Percentiles rank a stretch among this genome's conserved stretches.
phyloP scores from a whole-genome alignment of 2,329 filamentous ascomycete genomes.

The Apiospora rasikravindrae region DNA sequence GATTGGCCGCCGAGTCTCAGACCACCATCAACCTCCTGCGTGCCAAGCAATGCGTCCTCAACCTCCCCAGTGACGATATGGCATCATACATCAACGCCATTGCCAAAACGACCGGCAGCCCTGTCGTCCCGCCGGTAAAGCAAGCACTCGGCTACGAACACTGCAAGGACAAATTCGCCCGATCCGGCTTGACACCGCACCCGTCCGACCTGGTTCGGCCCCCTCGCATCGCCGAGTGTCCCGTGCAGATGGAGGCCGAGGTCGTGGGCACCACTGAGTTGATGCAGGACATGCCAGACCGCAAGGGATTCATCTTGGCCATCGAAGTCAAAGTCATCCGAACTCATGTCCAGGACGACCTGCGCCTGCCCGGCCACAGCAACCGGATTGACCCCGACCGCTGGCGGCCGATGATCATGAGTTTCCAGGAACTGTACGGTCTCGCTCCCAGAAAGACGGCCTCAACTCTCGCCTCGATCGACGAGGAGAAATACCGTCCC shows the following conservation, averaged over 20 bases:
- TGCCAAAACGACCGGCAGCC: slow-evolving; percentile 43
- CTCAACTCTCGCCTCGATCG: slow-evolving; percentile 34
- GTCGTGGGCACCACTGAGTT: slow-evolving; percentile 40
- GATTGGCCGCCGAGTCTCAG: slow-evolving; percentile 41
- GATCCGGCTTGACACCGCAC: slow-evolving; percentile 40
- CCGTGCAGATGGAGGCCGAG: slow-evolving; percentile 49
- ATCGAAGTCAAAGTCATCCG: slow-evolving; percentile 45
- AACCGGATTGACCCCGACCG: slow-evolving; percentile 49
- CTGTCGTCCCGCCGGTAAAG: slow-evolving; percentile 37
- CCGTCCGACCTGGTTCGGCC: slow-evolving; percentile 42
- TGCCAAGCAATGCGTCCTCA: slow-evolving; percentile 49
- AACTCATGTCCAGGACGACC: slow-evolving; percentile 38
- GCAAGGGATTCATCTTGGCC: slow-evolving; percentile 36
- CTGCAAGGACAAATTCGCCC: slow-evolving; percentile 46
- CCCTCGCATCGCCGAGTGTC: slow-evolving; percentile 44
- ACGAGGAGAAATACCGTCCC: slow-evolving; percentile 38
- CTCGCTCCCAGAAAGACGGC: slow-evolving; percentile 29
- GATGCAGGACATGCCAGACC: slow-evolving; percentile 38
- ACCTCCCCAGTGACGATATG: slow-evolving; percentile 45
- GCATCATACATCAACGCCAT: slow-evolving; percentile 42
- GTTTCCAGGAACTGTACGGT: slow-evolving; percentile 50
- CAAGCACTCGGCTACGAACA: slow-evolving; percentile 39
- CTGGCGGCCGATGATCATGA: slow-evolving; percentile 51
- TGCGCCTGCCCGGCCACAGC: slow-evolving; percentile 42
- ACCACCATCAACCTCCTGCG: slow-evolving; percentile 47